Evolutionary conservation across 495 filamentous ascomycete genomes (phyloP).

Genomic region (Staphylotrichum longicolle): DNA sequence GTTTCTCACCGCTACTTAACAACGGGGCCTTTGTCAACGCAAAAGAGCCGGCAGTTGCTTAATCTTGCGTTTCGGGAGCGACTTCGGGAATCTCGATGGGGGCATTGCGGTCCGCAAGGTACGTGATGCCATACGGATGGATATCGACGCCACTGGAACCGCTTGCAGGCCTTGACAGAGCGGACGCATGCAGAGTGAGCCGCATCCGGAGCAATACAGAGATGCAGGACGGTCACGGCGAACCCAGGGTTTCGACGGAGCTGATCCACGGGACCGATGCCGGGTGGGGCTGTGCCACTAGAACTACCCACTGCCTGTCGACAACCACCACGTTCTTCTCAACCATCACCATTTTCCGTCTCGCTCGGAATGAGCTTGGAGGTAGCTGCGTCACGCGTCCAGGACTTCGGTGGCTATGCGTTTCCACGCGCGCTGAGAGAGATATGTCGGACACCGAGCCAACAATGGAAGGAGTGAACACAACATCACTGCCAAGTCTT

Average conservation of each 20-base stretch:
- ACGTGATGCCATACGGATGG: background rate
- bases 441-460: background rate
- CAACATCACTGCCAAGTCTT: background rate
- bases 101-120: background rate
- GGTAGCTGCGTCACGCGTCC: background rate
- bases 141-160: background rate
- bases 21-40: background rate
- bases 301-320: background rate
- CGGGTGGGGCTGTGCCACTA: constrained; percentile 5
- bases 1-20: constrained; percentile 5
- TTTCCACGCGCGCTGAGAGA: no score
- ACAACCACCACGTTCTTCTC: background rate
- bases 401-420: background rate
- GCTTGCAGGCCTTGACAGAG: background rate
- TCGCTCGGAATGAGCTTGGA: no score
- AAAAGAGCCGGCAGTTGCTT: background rate
- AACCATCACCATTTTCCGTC: no score
- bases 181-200: background rate
- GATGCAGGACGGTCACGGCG: background rate
- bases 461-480: background rate
- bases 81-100: constrained; percentile 3
- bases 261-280: constrained; percentile 1
- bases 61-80: constrained; percentile 5
- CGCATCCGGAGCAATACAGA: background rate
- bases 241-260: background rate